Evolutionary conservation across 192 early-diverging fungal species (phyloP).

Genomic region (Coemansia umbellata): DNA sequence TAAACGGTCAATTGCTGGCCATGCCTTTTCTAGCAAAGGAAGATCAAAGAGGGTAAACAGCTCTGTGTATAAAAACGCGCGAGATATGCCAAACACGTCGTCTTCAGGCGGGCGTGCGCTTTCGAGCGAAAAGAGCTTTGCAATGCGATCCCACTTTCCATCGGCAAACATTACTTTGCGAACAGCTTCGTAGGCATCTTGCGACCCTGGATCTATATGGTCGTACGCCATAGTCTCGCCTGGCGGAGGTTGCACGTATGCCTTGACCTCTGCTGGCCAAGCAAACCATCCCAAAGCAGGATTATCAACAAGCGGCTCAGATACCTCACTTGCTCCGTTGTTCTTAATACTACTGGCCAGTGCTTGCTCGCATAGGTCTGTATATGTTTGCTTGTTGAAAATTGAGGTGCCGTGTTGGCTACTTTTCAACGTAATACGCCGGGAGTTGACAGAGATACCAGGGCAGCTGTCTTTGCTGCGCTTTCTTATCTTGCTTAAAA

Average conservation of each 20-base stretch:
- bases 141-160: slow-evolving; percentile 68
- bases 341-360: too few relatives aligned
- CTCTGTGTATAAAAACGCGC: slow-evolving; percentile 63
- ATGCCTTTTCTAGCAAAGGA: slow-evolving; percentile 53
- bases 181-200: slow-evolving; percentile 56
- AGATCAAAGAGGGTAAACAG: slow-evolving; percentile 70
- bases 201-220: slow-evolving; percentile 57
- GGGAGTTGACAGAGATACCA: slow-evolving; percentile 1
- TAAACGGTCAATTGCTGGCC: slow-evolving; percentile 55
- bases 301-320: slow-evolving; percentile 56
- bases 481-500: slow-evolving; percentile 70
- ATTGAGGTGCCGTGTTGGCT: background rate
- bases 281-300: slow-evolving; percentile 72
- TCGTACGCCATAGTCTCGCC: slow-evolving; percentile 41
- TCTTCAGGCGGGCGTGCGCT: slow-evolving; percentile 55
- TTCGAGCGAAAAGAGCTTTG: slow-evolving; percentile 67
- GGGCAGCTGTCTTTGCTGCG: slow-evolving; percentile 36
- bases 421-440: slow-evolving; percentile 3
- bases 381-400: slow-evolving; percentile 2
- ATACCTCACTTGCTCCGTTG: background rate
- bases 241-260: slow-evolving; percentile 45
- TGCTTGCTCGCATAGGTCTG: slow-evolving; percentile 35
- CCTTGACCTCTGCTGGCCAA: slow-evolving; percentile 64
- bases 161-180: slow-evolving; percentile 48
- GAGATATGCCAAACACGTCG: slow-evolving; percentile 60